Conservation (phyloP, 2,329 filamentous ascomycete species). For the Ilyonectria robusta region DNA sequence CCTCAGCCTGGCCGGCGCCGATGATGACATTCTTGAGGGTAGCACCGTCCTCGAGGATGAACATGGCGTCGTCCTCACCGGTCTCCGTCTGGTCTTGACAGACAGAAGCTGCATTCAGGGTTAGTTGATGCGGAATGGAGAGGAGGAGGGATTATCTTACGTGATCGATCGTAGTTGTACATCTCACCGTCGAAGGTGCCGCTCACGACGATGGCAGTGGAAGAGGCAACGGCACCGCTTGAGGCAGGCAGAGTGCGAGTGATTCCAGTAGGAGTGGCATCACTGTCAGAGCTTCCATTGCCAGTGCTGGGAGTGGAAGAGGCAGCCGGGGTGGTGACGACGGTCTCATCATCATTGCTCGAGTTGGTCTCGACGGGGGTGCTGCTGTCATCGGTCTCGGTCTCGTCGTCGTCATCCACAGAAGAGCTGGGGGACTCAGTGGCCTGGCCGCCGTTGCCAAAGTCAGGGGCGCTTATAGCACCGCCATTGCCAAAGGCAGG, state of each 20-base stretch:
- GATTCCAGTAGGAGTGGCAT: constrained; percentile 30
- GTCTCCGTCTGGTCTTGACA: constrained; percentile 49
- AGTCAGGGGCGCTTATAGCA: constrained; percentile 9
- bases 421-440: constrained; percentile 16
- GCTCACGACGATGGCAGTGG: constrained; percentile 40
- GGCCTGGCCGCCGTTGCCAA: not conserved
- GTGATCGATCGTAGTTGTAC: constrained; percentile 41
- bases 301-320: constrained; percentile 8
- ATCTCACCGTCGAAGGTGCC: constrained; percentile 41
- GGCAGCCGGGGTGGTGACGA: constrained; percentile 5
- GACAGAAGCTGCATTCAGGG: constrained; percentile 8
- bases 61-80: constrained; percentile 58
- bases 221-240: constrained; percentile 32
- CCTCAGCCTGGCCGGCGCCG: constrained; percentile 63
- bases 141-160: constrained; percentile 26
- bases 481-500: constrained; percentile 10
- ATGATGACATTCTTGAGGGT: constrained; percentile 69
- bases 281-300: constrained; percentile 15
- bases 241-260: constrained; percentile 41
- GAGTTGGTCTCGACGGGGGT: constrained; percentile 3
- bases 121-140: not conserved
- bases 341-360: constrained; percentile 5
- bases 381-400: not conserved
- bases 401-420: constrained; percentile 1
- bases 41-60: constrained; percentile 65